Conservation (phyloP, 371 early-diverging fungal species). For the Neoconidiobolus thromboides region DNA sequence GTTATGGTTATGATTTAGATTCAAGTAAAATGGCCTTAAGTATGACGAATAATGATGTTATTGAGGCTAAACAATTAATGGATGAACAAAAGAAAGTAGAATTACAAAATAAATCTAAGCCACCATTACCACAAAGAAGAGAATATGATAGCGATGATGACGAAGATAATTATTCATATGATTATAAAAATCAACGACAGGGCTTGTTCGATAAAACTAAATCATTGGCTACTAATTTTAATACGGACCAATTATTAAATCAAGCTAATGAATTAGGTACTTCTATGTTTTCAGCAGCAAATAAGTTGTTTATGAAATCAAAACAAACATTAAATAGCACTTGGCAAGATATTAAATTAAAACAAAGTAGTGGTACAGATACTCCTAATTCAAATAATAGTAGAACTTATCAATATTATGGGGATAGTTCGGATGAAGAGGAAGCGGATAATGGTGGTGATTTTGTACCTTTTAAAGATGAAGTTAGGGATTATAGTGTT, state of each 20-base stretch:
- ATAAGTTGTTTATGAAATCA: conserved; percentile 42
- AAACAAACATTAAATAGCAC: conserved; percentile 36
- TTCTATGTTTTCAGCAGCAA: conserved; percentile 45
- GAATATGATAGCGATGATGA: neutral
- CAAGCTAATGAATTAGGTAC: conserved; percentile 51
- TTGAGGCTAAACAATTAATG: neutral
- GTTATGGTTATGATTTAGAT: neutral
- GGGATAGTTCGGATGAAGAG: neutral
- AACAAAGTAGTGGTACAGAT: conserved; percentile 13
- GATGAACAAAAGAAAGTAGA: neutral
- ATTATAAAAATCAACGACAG: too few species aligned
- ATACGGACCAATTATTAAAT: conserved; percentile 4
- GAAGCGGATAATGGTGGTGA: too few species aligned
- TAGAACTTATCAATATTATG: neutral
- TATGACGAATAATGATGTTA: neutral
- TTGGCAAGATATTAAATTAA: conserved; percentile 17
- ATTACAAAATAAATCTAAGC: neutral
- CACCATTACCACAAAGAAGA: neutral
- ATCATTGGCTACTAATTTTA: neutral
- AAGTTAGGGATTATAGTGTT: too few species aligned
- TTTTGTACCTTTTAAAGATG: too few species aligned
- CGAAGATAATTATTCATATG: neutral
- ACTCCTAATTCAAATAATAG: neutral
- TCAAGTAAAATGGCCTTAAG: neutral
- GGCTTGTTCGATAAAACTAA: too few species aligned